Conservation (phyloP, 2,329 filamentous ascomycete species). For the Penicillium sp. region DNA sequence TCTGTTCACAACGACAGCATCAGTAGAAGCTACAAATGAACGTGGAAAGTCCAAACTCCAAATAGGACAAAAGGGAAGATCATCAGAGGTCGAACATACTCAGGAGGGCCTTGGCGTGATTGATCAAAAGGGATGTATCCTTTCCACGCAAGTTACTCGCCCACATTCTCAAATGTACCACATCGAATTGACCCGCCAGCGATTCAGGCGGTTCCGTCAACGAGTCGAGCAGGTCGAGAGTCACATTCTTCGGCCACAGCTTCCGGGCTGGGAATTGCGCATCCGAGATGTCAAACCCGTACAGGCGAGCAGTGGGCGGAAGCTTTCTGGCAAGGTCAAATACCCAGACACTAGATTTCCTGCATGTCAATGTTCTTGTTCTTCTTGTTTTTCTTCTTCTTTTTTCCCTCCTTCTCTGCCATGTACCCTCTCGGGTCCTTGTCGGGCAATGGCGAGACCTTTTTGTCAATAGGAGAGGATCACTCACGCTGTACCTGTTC, state of each 20-base stretch:
- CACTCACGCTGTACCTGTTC: conserved; percentile 11
- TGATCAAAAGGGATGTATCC: conserved; percentile 6
- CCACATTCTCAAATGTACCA: conserved; percentile 17
- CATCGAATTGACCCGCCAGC: conserved; percentile 15
- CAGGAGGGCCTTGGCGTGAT: conserved; percentile 8
- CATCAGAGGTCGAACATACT: conserved; percentile 1
- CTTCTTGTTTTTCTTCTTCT: neutral
- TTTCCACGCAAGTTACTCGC: conserved; percentile 5
- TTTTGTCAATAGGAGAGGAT: neutral
- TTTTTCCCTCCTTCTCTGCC: too few relatives aligned
- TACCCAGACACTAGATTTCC: neutral
- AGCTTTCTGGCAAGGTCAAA: neutral
- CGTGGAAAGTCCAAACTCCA: neutral
- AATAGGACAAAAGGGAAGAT: too few relatives aligned
- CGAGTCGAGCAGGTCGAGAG: conserved; percentile 9
- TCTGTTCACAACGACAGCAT: conserved; percentile 3
- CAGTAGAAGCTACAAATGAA: neutral
- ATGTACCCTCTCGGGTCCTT: too few relatives aligned
- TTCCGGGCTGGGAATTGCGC: conserved; percentile 11
- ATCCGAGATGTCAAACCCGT: conserved; percentile 16
- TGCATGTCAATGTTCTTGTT: too few relatives aligned
- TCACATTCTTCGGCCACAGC: conserved; percentile 11
- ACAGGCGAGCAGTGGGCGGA: conserved; percentile 4
- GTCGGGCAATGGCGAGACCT: too few relatives aligned
- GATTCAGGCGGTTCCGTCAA: conserved; percentile 8